Percentiles rank a stretch among this genome's conserved stretches.
Evolutionary conservation across 768 basidiomycete genomes (phyloP).

Genomic region (Mycena indigotica): DNA sequence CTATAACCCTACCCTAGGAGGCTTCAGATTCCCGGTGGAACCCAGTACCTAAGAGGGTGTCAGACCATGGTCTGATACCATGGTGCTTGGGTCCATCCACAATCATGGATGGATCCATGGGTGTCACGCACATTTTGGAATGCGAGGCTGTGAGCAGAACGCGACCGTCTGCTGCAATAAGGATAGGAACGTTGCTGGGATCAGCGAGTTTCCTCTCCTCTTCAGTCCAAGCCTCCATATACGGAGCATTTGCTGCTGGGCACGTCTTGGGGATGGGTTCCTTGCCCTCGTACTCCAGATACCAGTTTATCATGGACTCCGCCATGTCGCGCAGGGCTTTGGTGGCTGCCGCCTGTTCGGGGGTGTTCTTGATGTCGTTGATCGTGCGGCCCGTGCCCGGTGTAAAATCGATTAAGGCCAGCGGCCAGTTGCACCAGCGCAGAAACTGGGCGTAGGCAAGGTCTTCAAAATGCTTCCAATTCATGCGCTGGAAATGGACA

Average conservation of each 20-base stretch:
- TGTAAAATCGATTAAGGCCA: not conserved
- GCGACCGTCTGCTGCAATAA: not conserved
- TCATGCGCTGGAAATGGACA: not conserved
- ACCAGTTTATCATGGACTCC: not conserved
- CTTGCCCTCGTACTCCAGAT: not conserved
- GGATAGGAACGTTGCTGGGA: constrained; percentile 8
- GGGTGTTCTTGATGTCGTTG: not conserved
- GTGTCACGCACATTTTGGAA: no score
- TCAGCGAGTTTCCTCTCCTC: not conserved
- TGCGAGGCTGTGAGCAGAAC: no score
- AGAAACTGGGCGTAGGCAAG: not conserved
- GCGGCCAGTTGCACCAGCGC: not conserved
- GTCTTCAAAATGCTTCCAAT: not conserved
- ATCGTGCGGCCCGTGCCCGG: not conserved
- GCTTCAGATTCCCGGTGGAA: no score
- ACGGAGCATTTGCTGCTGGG: not conserved
- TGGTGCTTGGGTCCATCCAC: no score
- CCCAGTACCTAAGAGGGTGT: no score
- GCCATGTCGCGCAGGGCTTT: not conserved
- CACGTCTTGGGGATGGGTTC: not conserved
- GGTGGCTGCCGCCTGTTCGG: not conserved
- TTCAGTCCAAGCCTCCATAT: not conserved
- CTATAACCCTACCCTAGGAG: no score
- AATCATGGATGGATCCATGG: no score
- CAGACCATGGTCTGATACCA: no score